Conservation (phyloP, 768 basidiomycete genomes). For the Melanogaster broomeanus region DNA sequence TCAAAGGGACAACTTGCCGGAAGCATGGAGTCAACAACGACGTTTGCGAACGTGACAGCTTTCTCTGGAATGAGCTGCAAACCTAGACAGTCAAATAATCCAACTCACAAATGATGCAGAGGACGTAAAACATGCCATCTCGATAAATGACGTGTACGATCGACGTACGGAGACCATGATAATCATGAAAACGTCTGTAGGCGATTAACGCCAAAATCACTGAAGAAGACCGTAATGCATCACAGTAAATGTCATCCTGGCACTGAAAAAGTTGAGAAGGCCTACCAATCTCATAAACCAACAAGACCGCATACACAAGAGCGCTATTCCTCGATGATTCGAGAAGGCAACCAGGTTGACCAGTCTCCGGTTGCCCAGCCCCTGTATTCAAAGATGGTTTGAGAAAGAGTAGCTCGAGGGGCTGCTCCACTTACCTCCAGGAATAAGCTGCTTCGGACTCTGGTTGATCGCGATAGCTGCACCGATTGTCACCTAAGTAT, state of each 20-base stretch:
- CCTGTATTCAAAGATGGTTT: neutral
- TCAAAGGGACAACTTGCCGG: neutral
- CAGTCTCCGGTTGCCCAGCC: neutral
- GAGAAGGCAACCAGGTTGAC: too few species aligned
- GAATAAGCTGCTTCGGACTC: slow-evolving; percentile 5
- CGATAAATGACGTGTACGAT: slow-evolving; percentile 12
- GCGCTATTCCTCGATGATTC: too few species aligned
- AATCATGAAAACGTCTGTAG: slow-evolving; percentile 5
- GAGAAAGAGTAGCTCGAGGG: neutral
- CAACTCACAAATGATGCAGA: slow-evolving; percentile 16
- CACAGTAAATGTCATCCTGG: too few species aligned
- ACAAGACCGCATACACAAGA: too few species aligned
- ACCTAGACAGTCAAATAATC: too few species aligned
- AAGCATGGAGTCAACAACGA: slow-evolving; percentile 7
- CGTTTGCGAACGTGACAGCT: slow-evolving; percentile 18
- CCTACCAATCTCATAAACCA: slow-evolving; percentile 5
- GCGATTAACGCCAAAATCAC: slow-evolving; percentile 9
- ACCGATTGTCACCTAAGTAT: slow-evolving; percentile 8
- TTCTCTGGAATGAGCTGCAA: neutral
- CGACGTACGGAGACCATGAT: neutral
- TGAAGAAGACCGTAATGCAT: neutral
- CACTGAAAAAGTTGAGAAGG: neutral
- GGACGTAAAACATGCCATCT: slow-evolving; percentile 18
- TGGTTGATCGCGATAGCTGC: slow-evolving; percentile 4
- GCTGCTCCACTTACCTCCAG: slow-evolving; percentile 1